Evolutionary conservation across 306 rosid genomes (phyloP).

Genomic region (Quercus robur): DNA sequence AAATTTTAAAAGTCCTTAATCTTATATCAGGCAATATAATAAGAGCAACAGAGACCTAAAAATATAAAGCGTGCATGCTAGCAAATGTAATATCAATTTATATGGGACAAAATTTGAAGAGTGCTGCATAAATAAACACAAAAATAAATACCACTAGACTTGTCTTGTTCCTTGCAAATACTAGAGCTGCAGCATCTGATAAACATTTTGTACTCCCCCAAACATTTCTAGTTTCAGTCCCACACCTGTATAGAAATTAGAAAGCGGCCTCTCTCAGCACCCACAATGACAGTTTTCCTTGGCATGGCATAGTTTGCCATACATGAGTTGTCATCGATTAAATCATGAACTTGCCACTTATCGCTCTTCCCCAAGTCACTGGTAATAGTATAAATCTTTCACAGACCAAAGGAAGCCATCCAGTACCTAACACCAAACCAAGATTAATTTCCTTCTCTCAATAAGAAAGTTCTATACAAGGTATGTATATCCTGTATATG

Average conservation of each 20-base stretch:
- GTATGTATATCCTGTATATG: background rate
- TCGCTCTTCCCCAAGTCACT: background rate
- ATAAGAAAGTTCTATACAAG: background rate
- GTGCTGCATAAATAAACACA: too few species aligned
- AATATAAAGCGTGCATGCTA: background rate
- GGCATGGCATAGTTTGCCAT: constrained; percentile 39
- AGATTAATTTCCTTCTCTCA: background rate
- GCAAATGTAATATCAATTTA: background rate
- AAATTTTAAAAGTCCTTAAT: too few species aligned
- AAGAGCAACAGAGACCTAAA: too few species aligned
- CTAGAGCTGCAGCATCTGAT: constrained; percentile 64
- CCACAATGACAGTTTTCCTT: constrained; percentile 62
- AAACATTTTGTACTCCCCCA: constrained; percentile 25
- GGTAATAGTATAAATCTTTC: background rate
- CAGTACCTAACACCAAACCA: too few species aligned
- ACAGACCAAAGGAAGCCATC: background rate
- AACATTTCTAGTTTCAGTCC: constrained; percentile 32
- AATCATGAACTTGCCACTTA: background rate
- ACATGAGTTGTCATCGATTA: background rate
- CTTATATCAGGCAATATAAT: too few species aligned
- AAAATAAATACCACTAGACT: too few species aligned
- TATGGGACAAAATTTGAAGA: too few species aligned
- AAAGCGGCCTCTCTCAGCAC: constrained; percentile 59
- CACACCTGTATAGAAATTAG: constrained; percentile 28
- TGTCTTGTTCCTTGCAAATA: constrained; percentile 55